Percentiles rank a stretch among this genome's conserved stretches.
Evolutionary conservation across 345 rosid genomes (phyloP).

Genomic region (Excoecaria cochinchinensis): DNA sequence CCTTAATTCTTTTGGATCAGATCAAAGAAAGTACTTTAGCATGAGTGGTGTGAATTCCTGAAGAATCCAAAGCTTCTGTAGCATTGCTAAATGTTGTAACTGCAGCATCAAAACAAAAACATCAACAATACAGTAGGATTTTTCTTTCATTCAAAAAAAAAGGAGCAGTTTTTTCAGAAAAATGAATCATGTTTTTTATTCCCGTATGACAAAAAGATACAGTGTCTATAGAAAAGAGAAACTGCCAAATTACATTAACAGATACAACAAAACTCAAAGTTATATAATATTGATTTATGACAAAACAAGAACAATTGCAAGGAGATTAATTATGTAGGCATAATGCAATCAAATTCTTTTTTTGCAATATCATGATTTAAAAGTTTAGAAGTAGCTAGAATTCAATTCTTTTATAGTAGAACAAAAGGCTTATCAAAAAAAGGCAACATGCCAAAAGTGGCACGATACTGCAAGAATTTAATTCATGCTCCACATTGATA

Average conservation of each 20-base stretch:
- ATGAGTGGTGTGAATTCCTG: too few species aligned
- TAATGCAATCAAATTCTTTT: neutral
- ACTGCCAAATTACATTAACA: too few species aligned
- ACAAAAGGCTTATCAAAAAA: too few species aligned
- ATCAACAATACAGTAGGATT: neutral
- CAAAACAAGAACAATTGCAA: neutral
- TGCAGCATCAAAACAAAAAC: slow-evolving; percentile 31
- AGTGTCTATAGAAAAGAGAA: neutral
- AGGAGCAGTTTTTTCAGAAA: neutral
- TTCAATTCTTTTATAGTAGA: too few species aligned
- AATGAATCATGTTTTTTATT: neutral
- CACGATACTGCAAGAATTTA: too few species aligned
- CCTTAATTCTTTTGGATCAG: too few species aligned
- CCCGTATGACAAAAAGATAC: neutral
- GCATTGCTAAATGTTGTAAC: slow-evolving; percentile 78
- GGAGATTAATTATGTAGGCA: neutral
- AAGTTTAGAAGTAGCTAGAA: neutral
- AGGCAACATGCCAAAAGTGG: too few species aligned
- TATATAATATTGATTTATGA: neutral
- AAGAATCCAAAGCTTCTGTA: slow-evolving; percentile 51
- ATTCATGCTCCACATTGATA: too few species aligned
- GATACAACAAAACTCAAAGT: neutral
- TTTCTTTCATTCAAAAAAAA: neutral
- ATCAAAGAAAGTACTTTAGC: too few species aligned
- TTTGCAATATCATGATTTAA: neutral